phyloP scores from a whole-genome alignment of 2,329 filamentous ascomycete genomes.

The Phoma sp. region DNA sequence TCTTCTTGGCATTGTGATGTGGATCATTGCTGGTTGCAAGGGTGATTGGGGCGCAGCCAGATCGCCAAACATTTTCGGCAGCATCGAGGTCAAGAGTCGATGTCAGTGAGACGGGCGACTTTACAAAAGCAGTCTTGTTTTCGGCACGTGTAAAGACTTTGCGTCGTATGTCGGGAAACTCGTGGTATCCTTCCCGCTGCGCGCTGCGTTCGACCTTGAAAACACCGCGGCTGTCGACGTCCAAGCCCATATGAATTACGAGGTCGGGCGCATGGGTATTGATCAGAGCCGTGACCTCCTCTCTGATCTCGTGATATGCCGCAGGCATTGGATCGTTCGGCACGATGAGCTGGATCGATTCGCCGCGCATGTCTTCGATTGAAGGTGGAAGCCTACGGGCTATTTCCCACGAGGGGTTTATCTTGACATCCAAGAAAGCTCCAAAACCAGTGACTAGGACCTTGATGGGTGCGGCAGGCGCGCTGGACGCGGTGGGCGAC shows the following conservation, averaged over 20 bases:
- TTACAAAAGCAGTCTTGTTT: conserved; percentile 30
- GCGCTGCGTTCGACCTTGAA: conserved; percentile 75
- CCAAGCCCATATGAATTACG: conserved; percentile 81
- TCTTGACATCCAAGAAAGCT: conserved; percentile 71
- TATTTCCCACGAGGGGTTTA: conserved; percentile 85
- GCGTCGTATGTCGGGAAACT: conserved; percentile 71
- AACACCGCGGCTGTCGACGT: conserved; percentile 61
- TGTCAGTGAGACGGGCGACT: conserved; percentile 30
- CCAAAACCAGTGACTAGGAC: conserved; percentile 57
- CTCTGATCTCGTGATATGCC: conserved; percentile 70
- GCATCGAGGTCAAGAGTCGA: conserved; percentile 31
- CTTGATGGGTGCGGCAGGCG: conserved; percentile 31
- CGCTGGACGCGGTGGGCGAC: background rate
- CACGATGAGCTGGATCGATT: conserved; percentile 62
- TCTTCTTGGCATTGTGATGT: conserved; percentile 10
- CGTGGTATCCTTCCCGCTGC: conserved; percentile 72
- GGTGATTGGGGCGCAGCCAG: conserved; percentile 16
- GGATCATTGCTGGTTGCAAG: conserved; percentile 1
- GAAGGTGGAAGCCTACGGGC: conserved; percentile 62
- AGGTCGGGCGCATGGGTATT: conserved; percentile 60
- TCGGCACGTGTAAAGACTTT: conserved; percentile 39
- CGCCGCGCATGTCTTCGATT: conserved; percentile 11
- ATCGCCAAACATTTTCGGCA: conserved; percentile 21
- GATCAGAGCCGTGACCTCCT: conserved; percentile 69
- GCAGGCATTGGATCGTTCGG: conserved; percentile 73